Conservation (phyloP, 495 filamentous ascomycete genomes). For the Hypoxylon perforatum region DNA sequence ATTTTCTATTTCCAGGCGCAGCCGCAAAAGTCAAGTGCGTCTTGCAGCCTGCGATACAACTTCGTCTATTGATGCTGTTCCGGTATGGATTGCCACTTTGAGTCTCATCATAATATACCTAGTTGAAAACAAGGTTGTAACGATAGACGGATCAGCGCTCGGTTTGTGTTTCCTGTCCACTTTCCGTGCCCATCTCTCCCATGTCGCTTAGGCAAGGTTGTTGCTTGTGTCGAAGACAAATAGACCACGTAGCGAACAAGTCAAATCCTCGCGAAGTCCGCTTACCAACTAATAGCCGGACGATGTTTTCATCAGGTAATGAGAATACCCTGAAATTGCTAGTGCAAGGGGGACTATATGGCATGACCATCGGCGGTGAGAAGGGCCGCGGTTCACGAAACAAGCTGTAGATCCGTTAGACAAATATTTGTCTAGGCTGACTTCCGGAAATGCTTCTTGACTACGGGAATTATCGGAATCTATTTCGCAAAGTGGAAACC, state of each 20-base stretch:
- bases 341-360: conserved; percentile 19
- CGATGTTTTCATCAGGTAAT: conserved; percentile 42
- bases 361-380: conserved; percentile 31
- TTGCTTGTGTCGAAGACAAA: conserved; percentile 8
- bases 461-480: conserved; percentile 41
- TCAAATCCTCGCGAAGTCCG: conserved; percentile 26
- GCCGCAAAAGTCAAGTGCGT: conserved; percentile 36
- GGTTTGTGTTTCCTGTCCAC: conserved; percentile 7
- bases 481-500: conserved; percentile 24
- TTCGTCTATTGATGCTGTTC: conserved; percentile 30
- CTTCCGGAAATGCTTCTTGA: conserved; percentile 7
- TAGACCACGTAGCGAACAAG: conserved; percentile 19
- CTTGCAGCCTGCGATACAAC: conserved; percentile 41
- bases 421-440: conserved; percentile 22
- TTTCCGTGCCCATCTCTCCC: background rate
- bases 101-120: background rate
- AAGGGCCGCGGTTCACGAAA: conserved; percentile 26
- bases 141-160: background rate
- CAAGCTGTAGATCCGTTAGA: conserved; percentile 9
- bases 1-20: conserved; percentile 1
- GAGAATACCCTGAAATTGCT: conserved; percentile 33
- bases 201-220: too few species aligned
- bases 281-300: conserved; percentile 25
- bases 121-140: conserved; percentile 4
- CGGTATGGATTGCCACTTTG: conserved; percentile 24